Conservation (phyloP, 179 eudicot species). For the Camellia oleifera region DNA sequence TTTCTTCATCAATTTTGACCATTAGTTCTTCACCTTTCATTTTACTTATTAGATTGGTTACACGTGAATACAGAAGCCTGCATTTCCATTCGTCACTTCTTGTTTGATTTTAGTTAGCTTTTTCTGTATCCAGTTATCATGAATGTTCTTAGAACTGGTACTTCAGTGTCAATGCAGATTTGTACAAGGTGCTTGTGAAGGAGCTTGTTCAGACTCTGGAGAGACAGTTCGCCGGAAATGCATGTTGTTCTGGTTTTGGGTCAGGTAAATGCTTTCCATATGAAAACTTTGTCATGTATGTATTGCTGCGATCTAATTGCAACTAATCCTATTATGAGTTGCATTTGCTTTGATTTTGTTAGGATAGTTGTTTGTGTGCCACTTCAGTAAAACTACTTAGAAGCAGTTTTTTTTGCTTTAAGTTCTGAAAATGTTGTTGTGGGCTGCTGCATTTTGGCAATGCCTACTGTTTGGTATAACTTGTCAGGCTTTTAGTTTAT, state of each 20-base stretch:
- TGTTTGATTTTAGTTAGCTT: conserved; percentile 8
- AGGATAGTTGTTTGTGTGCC: too few relatives aligned
- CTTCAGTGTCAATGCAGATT: conserved; percentile 73
- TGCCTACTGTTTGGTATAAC: too few relatives aligned
- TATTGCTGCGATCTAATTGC: too few relatives aligned
- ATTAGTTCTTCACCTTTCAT: neutral
- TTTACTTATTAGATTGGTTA: neutral
- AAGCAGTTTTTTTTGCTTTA: too few relatives aligned
- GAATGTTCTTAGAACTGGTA: conserved; percentile 6
- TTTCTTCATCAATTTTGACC: neutral
- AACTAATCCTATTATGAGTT: too few relatives aligned
- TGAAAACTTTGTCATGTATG: too few relatives aligned
- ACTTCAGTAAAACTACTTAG: too few relatives aligned
- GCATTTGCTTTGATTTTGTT: too few relatives aligned
- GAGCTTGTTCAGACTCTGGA: conserved; percentile 86
- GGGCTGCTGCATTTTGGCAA: too few relatives aligned
- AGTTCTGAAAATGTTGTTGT: too few relatives aligned
- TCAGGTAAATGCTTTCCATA: conserved; percentile 52
- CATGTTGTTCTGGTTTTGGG: conserved; percentile 87
- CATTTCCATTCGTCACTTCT: neutral
- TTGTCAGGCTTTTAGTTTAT: too few relatives aligned
- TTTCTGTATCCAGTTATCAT: neutral
- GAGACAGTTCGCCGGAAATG: conserved; percentile 81
- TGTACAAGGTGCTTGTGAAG: conserved; percentile 76
- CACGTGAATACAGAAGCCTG: neutral